Evolutionary conservation across 208 protist species (phyloP).

Genomic region (Blastocrithidia nonstop): DNA sequence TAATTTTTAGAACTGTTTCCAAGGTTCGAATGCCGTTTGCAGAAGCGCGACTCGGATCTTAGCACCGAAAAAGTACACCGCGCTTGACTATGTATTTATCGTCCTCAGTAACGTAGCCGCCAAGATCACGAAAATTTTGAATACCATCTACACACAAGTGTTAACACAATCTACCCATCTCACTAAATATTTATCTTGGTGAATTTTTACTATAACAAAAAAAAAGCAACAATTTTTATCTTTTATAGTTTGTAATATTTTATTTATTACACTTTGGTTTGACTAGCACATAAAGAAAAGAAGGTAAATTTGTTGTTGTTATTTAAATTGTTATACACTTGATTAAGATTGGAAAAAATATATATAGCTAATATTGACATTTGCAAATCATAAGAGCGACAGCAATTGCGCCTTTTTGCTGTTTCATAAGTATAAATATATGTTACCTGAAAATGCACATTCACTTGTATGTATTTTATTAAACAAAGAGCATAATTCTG

Average conservation of each 20-base stretch:
- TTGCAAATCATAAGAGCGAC: too few relatives aligned
- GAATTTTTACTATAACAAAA: neutral
- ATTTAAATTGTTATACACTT: neutral
- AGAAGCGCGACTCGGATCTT: slow-evolving; percentile 9
- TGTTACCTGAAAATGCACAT: too few relatives aligned
- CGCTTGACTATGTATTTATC: slow-evolving; percentile 9
- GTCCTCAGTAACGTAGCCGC: slow-evolving; percentile 17
- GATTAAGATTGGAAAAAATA: neutral
- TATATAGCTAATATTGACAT: too few relatives aligned
- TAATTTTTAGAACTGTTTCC: slow-evolving; percentile 9
- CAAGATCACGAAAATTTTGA: slow-evolving; percentile 26
- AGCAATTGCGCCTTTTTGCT: too few relatives aligned
- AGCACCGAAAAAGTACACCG: slow-evolving; percentile 17
- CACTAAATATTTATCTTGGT: neutral
- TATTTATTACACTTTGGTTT: too few relatives aligned
- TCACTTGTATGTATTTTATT: too few relatives aligned
- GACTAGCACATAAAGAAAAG: too few relatives aligned
- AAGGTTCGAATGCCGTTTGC: slow-evolving; percentile 8
- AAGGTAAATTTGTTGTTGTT: too few relatives aligned
- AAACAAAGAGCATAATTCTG: too few relatives aligned
- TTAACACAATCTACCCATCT: neutral
- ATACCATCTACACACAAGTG: slow-evolving; percentile 1
- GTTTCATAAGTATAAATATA: too few relatives aligned
- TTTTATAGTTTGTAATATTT: neutral
- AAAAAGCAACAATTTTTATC: slow-evolving; percentile 1